phyloP scores from a whole-genome alignment of 306 rosid genomes.

The Quercus rubra region DNA sequence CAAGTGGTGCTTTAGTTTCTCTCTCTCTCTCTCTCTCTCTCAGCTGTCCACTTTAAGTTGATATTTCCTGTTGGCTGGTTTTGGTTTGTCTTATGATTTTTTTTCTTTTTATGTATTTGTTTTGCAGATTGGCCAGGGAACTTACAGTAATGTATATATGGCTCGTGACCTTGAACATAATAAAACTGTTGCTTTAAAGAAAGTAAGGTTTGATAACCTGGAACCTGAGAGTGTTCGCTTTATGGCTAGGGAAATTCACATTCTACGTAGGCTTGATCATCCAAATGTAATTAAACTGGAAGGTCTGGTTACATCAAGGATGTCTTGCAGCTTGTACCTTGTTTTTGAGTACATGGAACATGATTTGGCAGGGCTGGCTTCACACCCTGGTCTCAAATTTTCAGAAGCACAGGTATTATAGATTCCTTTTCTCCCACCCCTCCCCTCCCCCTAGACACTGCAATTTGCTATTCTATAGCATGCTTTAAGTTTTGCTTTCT shows the following conservation, averaged over 20 bases:
- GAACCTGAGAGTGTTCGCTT: constrained; percentile 97
- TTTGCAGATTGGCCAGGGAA: constrained; percentile 94
- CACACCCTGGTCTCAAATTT: constrained; percentile 86
- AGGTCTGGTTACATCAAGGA: constrained; percentile 92
- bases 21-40: not conserved
- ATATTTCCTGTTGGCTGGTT: constrained; percentile 10
- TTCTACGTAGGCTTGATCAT: constrained; percentile 89
- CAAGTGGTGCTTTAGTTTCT: not conserved
- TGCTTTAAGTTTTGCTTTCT: not conserved
- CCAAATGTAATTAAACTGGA: constrained; percentile 83
- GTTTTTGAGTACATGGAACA: constrained; percentile 98
- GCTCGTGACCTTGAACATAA: constrained; percentile 94
- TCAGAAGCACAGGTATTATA: constrained; percentile 79
- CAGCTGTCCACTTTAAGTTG: not conserved
- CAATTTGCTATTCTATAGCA: constrained; percentile 4
- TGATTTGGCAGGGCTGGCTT: constrained; percentile 91
- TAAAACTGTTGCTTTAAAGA: constrained; percentile 88
- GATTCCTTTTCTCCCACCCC: constrained; percentile 3
- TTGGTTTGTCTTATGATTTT: constrained; percentile 7
- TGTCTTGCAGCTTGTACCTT: constrained; percentile 96
- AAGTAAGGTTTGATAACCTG: constrained; percentile 91
- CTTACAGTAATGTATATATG: constrained; percentile 88
- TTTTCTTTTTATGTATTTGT: constrained; percentile 6
- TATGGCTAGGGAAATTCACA: constrained; percentile 96
- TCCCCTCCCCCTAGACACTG: not conserved